Base-by-base conservation (phyloP, 331 rosid genomes). In the Phaseolus coccineus region DNA sequence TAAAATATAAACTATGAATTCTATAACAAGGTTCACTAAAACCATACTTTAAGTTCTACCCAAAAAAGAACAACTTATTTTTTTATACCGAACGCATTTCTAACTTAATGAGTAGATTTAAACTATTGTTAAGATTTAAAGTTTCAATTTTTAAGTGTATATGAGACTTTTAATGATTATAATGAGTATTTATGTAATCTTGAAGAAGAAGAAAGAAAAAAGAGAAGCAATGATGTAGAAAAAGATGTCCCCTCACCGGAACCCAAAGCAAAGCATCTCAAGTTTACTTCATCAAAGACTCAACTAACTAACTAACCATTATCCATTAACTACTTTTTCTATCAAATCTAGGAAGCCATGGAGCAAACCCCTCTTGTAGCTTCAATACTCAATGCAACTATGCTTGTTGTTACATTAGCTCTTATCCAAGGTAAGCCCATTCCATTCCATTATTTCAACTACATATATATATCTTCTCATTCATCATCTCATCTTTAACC, bases 251-350 rank as follows among this genome's bases (percentile, higher is more conserved):
- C 51, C 51, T 46, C 51, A 11, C 51, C 51, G 51, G 9, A 46
- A 46, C 51, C 51, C 51, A 46, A 53, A 71, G 73, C 55, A 90
- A 92, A 87, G 97, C 85, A 90, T 90, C 89, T 80, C 64, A 27
- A 68, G 64, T 73, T 83, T 79, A 68, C 81, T 88, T 86, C 87
- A 84, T 86, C 88, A 86, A n/a, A 59, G 80, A 84, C 80, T 63
- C 47, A 83, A 42, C n/a, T 25, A 71, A 42, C n/a, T 25, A 71
- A 3, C 40, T 27, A 74, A 3, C 50, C 25, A 80, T 78, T 56
- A 33, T 68, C 11, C 5, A 42, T 1, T 44, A 2, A 6, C 31
- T 64, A 39, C 46, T 19, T 68, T 33, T n/a, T 70, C 73, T 40
- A 51, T 42, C 83, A 33, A 30, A 40, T 0, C 70, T 35, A 48